A percentile compares a stretch with the other conserved stretches of the same genome.
phyloP scores from a whole-genome alignment of 345 rosid genomes.

The Hibiscus syriacus region DNA sequence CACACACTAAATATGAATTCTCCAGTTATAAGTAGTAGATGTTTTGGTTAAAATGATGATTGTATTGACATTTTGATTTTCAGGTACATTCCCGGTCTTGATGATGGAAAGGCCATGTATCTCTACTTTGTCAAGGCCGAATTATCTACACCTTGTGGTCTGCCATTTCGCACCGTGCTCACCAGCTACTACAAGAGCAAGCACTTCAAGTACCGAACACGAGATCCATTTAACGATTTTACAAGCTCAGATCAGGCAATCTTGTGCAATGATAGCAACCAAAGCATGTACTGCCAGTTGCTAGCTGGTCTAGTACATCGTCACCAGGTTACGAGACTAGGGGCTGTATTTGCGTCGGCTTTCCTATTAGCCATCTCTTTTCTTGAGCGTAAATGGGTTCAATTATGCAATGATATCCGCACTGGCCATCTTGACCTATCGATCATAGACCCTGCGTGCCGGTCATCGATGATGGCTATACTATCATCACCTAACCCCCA shows the following conservation, averaged over 20 bases:
- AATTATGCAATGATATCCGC: slow-evolving; percentile 43
- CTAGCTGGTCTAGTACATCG: slow-evolving; percentile 50
- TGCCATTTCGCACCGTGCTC: slow-evolving; percentile 55
- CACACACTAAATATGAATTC: background rate
- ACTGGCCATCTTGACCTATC: slow-evolving; percentile 28
- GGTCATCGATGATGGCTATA: slow-evolving; percentile 28
- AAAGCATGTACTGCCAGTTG: slow-evolving; percentile 74
- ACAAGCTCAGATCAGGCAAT: slow-evolving; percentile 56
- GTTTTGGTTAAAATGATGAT: background rate
- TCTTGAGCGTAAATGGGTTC: slow-evolving; percentile 53
- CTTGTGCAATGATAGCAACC: slow-evolving; percentile 51
- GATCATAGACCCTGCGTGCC: slow-evolving; percentile 46
- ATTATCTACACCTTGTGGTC: slow-evolving; percentile 46
- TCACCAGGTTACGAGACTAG: slow-evolving; percentile 45
- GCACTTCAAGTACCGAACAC: slow-evolving; percentile 47
- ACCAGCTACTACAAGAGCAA: slow-evolving; percentile 64
- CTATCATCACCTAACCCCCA: slow-evolving; percentile 31
- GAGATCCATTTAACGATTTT: slow-evolving; percentile 40
- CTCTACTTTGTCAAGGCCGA: slow-evolving; percentile 56
- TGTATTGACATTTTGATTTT: slow-evolving; percentile 8
- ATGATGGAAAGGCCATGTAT: slow-evolving; percentile 62
- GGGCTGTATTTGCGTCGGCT: slow-evolving; percentile 63
- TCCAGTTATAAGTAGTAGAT: background rate
- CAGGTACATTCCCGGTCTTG: slow-evolving; percentile 46
- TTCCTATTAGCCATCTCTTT: slow-evolving; percentile 51